Evolutionary conservation across 768 basidiomycete genomes (phyloP).

Genomic region (Macrolepiota albuminosa): DNA sequence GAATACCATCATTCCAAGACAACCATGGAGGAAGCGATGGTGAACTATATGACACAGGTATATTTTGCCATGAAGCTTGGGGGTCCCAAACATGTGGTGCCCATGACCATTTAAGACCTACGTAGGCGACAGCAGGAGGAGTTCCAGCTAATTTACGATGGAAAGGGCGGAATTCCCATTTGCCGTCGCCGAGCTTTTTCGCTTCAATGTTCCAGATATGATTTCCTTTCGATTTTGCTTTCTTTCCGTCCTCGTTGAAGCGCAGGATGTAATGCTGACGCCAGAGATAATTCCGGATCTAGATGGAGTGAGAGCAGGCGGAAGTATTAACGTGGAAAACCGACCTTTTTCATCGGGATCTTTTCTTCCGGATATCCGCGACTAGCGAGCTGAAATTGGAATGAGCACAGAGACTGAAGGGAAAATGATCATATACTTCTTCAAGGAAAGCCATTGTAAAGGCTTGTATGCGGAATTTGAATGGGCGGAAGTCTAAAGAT

Average conservation of each 20-base stretch:
- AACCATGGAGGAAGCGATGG: constrained; percentile 85
- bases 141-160: constrained; percentile 81
- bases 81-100: constrained; percentile 96
- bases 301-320: constrained; percentile 11
- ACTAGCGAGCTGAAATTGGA: constrained; percentile 54
- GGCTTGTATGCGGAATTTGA: constrained; percentile 98
- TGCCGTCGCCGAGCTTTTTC: constrained; percentile 68
- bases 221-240: constrained; percentile 98
- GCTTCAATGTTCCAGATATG: constrained; percentile 99
- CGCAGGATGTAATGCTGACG: constrained; percentile 89
- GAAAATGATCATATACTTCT: constrained; percentile 46
- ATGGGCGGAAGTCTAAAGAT: constrained; percentile 93
- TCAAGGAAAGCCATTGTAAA: constrained; percentile 96
- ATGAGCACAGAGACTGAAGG: neutral
- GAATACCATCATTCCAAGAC: constrained; percentile 77
- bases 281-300: constrained; percentile 97
- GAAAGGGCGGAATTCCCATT: constrained; percentile 89
- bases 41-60: constrained; percentile 76
- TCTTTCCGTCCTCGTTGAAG: constrained; percentile 98
- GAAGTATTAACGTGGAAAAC: constrained; percentile 9
- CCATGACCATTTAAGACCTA: constrained; percentile 82
- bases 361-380: constrained; percentile 92
- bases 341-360: constrained; percentile 94
- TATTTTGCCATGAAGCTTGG: constrained; percentile 77
- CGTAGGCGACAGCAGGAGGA: constrained; percentile 78